phyloP scores from a whole-genome alignment of 768 basidiomycete species.

The Agrocybe chaxingu region DNA sequence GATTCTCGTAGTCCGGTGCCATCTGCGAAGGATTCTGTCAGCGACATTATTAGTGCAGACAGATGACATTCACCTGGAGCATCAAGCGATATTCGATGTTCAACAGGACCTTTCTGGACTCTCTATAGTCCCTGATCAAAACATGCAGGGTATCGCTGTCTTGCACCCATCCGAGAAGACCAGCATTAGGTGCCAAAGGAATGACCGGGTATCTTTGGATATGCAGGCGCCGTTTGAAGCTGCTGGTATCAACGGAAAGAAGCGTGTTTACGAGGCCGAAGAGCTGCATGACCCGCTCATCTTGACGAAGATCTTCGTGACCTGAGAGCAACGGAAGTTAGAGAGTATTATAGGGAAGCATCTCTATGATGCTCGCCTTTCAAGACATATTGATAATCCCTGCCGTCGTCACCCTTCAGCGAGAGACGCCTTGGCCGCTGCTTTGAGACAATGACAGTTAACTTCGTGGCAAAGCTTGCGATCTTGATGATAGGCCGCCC shows the following conservation, averaged over 20 bases:
- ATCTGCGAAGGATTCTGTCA: conserved; percentile 52
- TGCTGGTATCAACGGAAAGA: conserved; percentile 87
- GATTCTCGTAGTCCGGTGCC: conserved; percentile 97
- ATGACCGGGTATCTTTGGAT: conserved; percentile 93
- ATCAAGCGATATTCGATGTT: conserved; percentile 99
- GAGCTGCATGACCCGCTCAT: conserved; percentile 98
- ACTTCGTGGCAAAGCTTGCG: conserved; percentile 78
- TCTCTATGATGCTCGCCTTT: conserved; percentile 58
- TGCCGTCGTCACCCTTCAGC: conserved; percentile 86
- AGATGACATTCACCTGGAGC: conserved; percentile 67
- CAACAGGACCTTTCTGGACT: conserved; percentile 91
- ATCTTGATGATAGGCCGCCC: conserved; percentile 84
- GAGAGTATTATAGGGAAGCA: not conserved
- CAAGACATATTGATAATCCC: conserved; percentile 87
- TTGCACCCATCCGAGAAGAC: conserved; percentile 92
- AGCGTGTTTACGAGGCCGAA: conserved; percentile 96
- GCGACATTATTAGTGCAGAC: not conserved
- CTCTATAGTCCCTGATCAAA: conserved; percentile 92
- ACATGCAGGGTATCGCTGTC: conserved; percentile 96
- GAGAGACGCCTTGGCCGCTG: conserved; percentile 90
- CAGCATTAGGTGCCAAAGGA: conserved; percentile 93
- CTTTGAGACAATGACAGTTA: conserved; percentile 94
- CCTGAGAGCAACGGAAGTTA: conserved; percentile 42
- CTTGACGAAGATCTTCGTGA: conserved; percentile 97
- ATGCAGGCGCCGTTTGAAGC: conserved; percentile 93